Percentiles rank a stretch among this genome's conserved stretches.
Conservation (phyloP, 768 basidiomycete genomes). For the Rhizopogon roseolus region DNA sequence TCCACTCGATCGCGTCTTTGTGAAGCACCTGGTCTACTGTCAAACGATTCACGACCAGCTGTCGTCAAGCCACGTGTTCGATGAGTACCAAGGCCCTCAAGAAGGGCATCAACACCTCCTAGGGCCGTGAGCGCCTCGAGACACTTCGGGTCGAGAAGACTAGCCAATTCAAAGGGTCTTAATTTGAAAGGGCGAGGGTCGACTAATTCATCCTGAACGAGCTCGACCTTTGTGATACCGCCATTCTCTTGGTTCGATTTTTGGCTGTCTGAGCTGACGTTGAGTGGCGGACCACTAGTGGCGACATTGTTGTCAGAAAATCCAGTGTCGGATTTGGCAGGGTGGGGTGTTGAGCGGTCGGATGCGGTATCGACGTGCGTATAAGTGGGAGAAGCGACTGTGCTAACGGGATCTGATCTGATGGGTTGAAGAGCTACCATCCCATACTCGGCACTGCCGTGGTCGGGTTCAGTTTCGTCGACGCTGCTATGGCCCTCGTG, state of each 20-base stretch:
- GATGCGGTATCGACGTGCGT: constrained; percentile 36
- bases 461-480: constrained; percentile 50
- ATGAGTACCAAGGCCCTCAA: constrained; percentile 73
- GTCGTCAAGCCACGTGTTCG: constrained; percentile 37
- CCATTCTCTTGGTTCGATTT: constrained; percentile 19
- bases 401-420: constrained; percentile 29
- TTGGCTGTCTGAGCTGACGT: constrained; percentile 8
- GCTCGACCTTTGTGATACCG: constrained; percentile 16
- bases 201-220: constrained; percentile 34
- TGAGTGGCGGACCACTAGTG: constrained; percentile 1
- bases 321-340: background rate
- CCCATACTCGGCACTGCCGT: constrained; percentile 22
- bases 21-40: constrained; percentile 19
- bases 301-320: constrained; percentile 5
- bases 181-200: constrained; percentile 72
- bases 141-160: constrained; percentile 87
- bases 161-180: constrained; percentile 73
- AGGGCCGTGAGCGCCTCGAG: constrained; percentile 58
- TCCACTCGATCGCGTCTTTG: constrained; percentile 26
- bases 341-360: constrained; percentile 18
- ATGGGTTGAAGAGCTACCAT: constrained; percentile 28
- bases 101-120: constrained; percentile 65
- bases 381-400: constrained; percentile 32
- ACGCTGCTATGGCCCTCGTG: constrained; percentile 28
- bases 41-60: constrained; percentile 4